Base-by-base conservation (phyloP, 1,284 basidiomycete species). In the Sutorius eximius region DNA sequence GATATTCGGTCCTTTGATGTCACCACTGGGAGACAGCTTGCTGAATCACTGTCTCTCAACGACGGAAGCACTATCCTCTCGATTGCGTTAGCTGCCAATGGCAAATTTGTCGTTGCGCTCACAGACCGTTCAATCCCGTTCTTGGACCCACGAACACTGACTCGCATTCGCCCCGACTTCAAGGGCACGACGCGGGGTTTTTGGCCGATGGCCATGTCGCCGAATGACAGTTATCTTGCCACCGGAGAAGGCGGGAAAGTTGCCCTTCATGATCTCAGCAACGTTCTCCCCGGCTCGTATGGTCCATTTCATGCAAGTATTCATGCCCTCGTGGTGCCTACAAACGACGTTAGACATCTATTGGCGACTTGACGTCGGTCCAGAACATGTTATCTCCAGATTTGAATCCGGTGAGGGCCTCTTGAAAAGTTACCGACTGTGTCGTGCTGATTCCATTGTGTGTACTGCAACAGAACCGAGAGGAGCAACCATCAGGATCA, bases 141-240 rank as follows among this genome's bases (percentile, higher is more conserved):
- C n/a, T 18, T 55, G 12, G 53, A 55, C 22, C 22, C 5, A 24
- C 22, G 22, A 3, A 0, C 53, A 3, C 37, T 33, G 6, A 56
- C 53, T 2, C 53, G 56, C 16, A 1, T 7, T 1, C 27, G 16
- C 10, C 30, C 34, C n/a, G 3, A 5, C 34, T 27, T 53, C 7
- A 11, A 38, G 5, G 27, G 9, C 5, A n/a, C 22, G 22, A 24
- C 22, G 22, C 22, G 18, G 8, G 20, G 10, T 5, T 13, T 34
- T 29, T 20, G 15, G 4, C 40, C 24, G 0, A 41, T 56, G 5
- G 38, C 38, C n/a, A 8, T 49, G n/a, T 50, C 33, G 5, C 15
- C 22, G 0, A n/a, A 50, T 5, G 18, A 8, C 3, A 42, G 16
- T 4, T 16, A 42, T 34, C 37, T 56, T 3, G 43, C 18, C 3